Conservation (phyloP, 352 stramenopile genomes). For the Elongisporangium undulatum region DNA sequence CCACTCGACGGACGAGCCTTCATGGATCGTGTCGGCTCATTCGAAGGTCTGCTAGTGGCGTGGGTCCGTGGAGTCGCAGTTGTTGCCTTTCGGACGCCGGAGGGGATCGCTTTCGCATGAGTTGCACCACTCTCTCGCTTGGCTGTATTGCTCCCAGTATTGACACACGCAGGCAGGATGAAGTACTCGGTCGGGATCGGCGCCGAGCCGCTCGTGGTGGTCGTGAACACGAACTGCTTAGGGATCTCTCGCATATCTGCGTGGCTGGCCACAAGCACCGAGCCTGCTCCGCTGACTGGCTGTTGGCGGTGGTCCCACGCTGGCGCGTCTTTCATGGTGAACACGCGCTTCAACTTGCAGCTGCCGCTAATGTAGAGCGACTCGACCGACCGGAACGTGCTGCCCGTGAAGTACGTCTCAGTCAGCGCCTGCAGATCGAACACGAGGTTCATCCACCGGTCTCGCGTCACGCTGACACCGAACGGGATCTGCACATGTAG, state of each 20-base stretch:
- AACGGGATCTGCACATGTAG: conserved; percentile 75
- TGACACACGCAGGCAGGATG: conserved; percentile 2
- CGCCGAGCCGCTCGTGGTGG: conserved; percentile 11
- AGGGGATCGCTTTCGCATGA: background rate
- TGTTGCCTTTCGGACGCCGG: background rate
- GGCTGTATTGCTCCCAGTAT: background rate
- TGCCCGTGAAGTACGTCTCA: conserved; percentile 44
- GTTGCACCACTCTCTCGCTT: background rate
- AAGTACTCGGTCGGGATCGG: conserved; percentile 63
- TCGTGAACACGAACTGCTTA: conserved; percentile 58
- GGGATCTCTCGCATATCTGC: conserved; percentile 53
- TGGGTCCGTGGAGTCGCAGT: background rate
- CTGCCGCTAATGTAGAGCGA: conserved; percentile 67
- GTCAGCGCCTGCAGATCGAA: conserved; percentile 70
- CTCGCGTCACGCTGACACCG: conserved; percentile 31
- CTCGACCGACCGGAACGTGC: conserved; percentile 70
- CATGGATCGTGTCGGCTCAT: background rate
- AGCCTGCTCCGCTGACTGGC: conserved; percentile 4
- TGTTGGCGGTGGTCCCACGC: conserved; percentile 7
- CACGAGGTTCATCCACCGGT: conserved; percentile 75
- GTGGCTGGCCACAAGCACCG: conserved; percentile 6
- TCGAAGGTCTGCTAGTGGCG: background rate
- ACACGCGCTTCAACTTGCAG: conserved; percentile 76
- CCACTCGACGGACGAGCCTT: background rate
- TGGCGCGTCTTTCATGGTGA: conserved; percentile 84